Evolutionary conservation across 176 grass and related monocot genomes (phyloP).

Genomic region (Triticum aestivum): IWGSC_CS_RefSeq_v2.1 NC_057798.1:393031411-393031910

Average conservation of each 20-base stretch:
- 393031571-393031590: not conserved
- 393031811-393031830: slow-evolving; percentile 42
- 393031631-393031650: not conserved
- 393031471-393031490: too few species aligned
- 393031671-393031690: not conserved
- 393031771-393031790: slow-evolving; percentile 55
- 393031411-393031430: too few species aligned
- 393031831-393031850: slow-evolving; percentile 43
- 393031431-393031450: too few species aligned
- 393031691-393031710: slow-evolving; percentile 26
- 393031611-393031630: not conserved
- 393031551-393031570: not conserved
- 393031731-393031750: slow-evolving; percentile 53
- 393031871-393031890: slow-evolving; percentile 45
- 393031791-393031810: slow-evolving; percentile 62
- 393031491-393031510: not conserved
- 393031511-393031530: not conserved
- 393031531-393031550: not conserved
- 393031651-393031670: too few species aligned
- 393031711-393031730: not conserved
- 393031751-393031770: slow-evolving; percentile 59
- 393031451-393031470: not conserved
- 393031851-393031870: slow-evolving; percentile 53
- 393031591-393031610: not conserved
- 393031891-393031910: slow-evolving; percentile 66